These are phyloP conservation scores for Mortierella alpina DNA, from an alignment of 192 early-diverging fungal genomes.

Conservation along the genomic window DNA sequence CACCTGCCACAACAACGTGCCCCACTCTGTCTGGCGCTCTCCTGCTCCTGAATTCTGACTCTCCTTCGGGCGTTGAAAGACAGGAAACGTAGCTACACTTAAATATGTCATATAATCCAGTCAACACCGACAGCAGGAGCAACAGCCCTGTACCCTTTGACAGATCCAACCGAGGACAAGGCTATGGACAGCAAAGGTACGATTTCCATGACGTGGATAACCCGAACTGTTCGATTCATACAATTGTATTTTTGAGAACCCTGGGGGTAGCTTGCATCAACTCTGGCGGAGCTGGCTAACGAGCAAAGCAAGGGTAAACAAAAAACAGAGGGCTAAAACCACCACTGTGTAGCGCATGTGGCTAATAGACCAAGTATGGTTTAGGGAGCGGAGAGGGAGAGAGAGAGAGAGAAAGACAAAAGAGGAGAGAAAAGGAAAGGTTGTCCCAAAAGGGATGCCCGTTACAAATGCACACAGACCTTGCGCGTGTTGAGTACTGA, in stretches of 20 bases:
- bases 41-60: background rate
- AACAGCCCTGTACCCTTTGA: slow-evolving; percentile 28
- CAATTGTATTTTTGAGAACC: background rate
- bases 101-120: slow-evolving; percentile 30
- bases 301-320: background rate
- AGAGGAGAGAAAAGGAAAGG: slow-evolving; percentile 1
- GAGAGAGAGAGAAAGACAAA: background rate
- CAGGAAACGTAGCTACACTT: background rate
- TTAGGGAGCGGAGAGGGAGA: background rate
- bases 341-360: background rate
- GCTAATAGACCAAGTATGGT: background rate
- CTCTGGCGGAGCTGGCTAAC: no score
- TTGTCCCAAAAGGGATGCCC: background rate
- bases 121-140: slow-evolving; percentile 32
- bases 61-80: background rate
- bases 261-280: no score
- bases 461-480: background rate
- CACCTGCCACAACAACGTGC: background rate
- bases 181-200: slow-evolving; percentile 21
- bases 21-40: background rate
- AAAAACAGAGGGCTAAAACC: background rate
- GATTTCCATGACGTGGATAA: background rate
- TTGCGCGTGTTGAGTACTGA: background rate
- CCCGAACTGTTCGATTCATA: background rate
- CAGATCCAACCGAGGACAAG: background rate